Evolutionary conservation across 305 asterid genomes (phyloP).

Genomic region (Rubia tinctorum): DNA sequence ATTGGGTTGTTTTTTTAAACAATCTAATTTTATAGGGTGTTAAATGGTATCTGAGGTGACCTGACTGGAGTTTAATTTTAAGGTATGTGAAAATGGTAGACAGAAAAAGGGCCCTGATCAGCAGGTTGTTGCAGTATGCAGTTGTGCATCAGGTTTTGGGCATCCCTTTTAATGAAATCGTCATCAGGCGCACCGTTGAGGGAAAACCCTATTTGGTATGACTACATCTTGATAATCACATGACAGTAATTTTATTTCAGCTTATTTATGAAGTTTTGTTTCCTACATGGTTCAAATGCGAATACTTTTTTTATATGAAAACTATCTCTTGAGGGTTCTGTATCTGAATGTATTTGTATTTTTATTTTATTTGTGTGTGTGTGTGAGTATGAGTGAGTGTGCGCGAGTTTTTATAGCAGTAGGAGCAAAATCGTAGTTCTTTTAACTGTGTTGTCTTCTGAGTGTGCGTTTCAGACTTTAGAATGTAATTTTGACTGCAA

Average conservation of each 20-base stretch:
- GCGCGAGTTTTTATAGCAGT: neutral
- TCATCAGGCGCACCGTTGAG: constrained; percentile 58
- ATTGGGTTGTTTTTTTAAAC: neutral
- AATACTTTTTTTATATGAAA: neutral
- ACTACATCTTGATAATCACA: neutral
- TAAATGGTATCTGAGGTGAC: neutral
- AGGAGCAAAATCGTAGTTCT: neutral
- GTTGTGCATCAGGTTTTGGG: constrained; percentile 60
- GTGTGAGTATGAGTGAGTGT: neutral
- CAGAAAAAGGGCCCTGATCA: constrained; percentile 65
- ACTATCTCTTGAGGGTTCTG: neutral
- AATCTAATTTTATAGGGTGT: neutral
- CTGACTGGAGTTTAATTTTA: constrained; percentile 19
- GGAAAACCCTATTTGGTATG: constrained; percentile 87
- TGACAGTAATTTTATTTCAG: neutral
- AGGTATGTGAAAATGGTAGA: constrained; percentile 83
- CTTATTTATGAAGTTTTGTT: neutral
- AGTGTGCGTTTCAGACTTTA: neutral
- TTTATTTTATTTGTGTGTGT: too few relatives aligned
- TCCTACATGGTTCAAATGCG: neutral
- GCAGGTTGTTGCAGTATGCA: constrained; percentile 83
- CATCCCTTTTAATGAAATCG: constrained; percentile 57
- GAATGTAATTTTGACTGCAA: neutral
- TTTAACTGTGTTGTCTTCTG: neutral
- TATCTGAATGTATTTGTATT: neutral